Evolutionary conservation across 345 rosid genomes (phyloP).

Genomic region (Anacardium occidentale): DNA sequence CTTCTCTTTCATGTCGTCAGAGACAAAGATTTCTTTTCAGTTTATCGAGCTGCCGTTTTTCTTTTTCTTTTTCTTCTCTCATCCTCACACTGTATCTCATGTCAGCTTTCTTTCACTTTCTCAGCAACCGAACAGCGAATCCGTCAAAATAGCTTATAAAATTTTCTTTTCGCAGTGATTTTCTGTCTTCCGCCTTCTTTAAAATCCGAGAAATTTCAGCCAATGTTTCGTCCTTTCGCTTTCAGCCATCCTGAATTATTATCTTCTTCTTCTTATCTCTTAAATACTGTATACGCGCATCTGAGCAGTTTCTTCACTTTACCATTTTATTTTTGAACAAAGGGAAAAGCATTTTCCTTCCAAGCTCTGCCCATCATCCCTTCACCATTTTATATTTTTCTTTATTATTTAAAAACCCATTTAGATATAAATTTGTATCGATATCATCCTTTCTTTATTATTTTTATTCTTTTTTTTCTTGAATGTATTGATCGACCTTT

Average conservation of each 20-base stretch:
- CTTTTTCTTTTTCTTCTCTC: background rate
- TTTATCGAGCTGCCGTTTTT: slow-evolving; percentile 17
- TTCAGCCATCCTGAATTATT: background rate
- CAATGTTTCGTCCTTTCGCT: slow-evolving; percentile 13
- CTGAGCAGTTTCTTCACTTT: background rate
- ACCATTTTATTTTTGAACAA: no score
- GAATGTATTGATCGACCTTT: no score
- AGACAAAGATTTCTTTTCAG: slow-evolving; percentile 10
- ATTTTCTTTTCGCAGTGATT: background rate
- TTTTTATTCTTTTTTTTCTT: no score
- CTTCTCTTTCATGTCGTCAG: slow-evolving; percentile 10
- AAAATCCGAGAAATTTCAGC: slow-evolving; percentile 23
- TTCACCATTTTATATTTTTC: no score
- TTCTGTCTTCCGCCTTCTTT: slow-evolving; percentile 10
- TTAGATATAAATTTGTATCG: no score
- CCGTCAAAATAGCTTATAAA: slow-evolving; percentile 7
- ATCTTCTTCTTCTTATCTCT: background rate
- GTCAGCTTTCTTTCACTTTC: slow-evolving; percentile 23
- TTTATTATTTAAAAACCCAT: no score
- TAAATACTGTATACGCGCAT: slow-evolving; percentile 3
- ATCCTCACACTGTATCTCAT: no score
- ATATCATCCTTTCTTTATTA: no score
- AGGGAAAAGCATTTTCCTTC: no score
- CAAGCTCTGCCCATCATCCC: no score
- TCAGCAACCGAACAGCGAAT: slow-evolving; percentile 19